Conservation (phyloP, 345 rosid genomes). For the Toxicodendron radicans region DNA sequence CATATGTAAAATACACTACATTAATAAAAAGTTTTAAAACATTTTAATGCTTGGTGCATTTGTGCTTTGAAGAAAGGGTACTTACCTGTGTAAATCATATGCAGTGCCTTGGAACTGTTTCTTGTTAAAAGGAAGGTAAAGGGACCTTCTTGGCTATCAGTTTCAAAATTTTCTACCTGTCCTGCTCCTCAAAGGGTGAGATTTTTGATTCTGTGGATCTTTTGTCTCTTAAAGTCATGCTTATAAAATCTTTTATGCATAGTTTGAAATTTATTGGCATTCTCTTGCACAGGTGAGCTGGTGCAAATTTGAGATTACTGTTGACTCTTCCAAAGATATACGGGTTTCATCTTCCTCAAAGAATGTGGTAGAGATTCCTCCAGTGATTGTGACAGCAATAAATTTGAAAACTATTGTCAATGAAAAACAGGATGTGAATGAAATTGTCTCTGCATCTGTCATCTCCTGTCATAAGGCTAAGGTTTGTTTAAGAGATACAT, state of each 20-base stretch:
- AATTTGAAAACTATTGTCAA: constrained; percentile 84
- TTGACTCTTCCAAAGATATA: constrained; percentile 72
- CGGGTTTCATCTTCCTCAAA: constrained; percentile 49
- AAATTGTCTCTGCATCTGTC: constrained; percentile 88
- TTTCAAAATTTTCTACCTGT: constrained; percentile 71
- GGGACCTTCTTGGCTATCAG: constrained; percentile 92
- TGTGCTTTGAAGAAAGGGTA: background rate
- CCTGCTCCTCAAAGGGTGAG: constrained; percentile 77
- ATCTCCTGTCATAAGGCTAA: constrained; percentile 91
- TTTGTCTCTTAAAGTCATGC: constrained; percentile 14
- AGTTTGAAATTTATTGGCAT: constrained; percentile 24
- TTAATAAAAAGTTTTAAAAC: too few relatives aligned
- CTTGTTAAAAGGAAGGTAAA: constrained; percentile 83
- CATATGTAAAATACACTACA: background rate
- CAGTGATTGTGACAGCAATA: constrained; percentile 85
- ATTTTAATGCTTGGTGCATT: background rate
- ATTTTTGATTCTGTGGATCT: constrained; percentile 18
- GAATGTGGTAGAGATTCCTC: constrained; percentile 60
- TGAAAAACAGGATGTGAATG: constrained; percentile 79
- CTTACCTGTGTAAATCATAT: constrained; percentile 23
- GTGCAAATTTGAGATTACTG: constrained; percentile 89
- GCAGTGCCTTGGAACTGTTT: constrained; percentile 96
- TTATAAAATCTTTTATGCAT: constrained; percentile 10
- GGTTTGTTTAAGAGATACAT: constrained; percentile 50
- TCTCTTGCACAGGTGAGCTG: constrained; percentile 74